Evolutionary conservation across 805 yeast genomes (phyloP), one percentile per base, ranked within the genome.

Genomic region (Lipomyces sp.): DNA sequence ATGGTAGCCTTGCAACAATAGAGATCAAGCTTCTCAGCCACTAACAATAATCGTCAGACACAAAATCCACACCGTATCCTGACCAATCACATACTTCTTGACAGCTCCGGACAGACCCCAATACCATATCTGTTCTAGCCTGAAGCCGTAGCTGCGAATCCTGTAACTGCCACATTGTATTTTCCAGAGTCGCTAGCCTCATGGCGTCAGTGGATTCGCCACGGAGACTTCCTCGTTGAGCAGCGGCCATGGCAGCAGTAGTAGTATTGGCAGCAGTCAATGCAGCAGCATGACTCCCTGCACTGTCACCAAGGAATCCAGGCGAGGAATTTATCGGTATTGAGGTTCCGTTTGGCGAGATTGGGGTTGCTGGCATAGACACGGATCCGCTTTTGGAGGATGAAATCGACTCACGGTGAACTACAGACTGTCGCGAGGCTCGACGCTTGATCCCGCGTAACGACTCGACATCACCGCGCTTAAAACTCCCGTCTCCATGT

Each of bases 381-480:
- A 62, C 53, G 30, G 70, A 62, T 8, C 71, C 71, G 24, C 80
- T 83, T 67, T 86, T 92, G 71, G 77, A 85, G 2, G 77, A 85
- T 2, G 72, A 71, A 0, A 67, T 81, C 13, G 71, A 68, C 53
- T 66, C 69, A 8, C 71, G 63, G 53, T 65, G 59, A 11, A 60
- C 67, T 24, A 60, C 63, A 15, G 70, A 63, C 64, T 78, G 82
- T 72, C 74, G 80, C 72, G 87, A 83, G 0, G 95, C 85, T 57
- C 97, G 80, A 68, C 98, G 82, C 77, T 91, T 93, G 75, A 93
- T 94, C 15, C 84, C 81, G 63, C 90, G 85, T 67, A 93, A 79
- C 10, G 89, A 82, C 55, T 87, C 95, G 15, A 86, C 77, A 75
- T 92, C 95, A 53, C 97, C 97, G 61, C 91, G 87, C 71, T 86